These are phyloP conservation scores for Mortierella sp. DNA, from an alignment of 371 early-diverging fungal species.

Conservation along the genomic window DNA sequence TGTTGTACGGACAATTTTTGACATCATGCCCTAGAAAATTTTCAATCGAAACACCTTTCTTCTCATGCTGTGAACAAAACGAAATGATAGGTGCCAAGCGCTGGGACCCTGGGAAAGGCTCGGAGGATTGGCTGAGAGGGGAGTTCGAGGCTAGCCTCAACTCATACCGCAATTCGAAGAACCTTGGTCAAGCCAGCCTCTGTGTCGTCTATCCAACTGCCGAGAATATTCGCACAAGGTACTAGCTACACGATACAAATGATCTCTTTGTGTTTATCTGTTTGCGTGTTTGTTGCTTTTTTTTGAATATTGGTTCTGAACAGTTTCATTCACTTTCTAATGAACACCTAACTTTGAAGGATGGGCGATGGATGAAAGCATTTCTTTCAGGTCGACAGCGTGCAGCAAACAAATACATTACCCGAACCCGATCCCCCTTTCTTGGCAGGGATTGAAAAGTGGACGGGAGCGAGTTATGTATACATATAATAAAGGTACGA, in stretches of 20 bases:
- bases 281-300: no score
- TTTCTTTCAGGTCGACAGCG: slow-evolving; percentile 63
- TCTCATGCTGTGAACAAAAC: no score
- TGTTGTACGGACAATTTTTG: no score
- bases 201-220: slow-evolving; percentile 74
- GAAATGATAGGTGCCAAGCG: slow-evolving; percentile 71
- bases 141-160: slow-evolving; percentile 53
- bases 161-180: slow-evolving; percentile 35
- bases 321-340: background rate
- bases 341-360: slow-evolving; percentile 59
- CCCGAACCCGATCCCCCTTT: slow-evolving; percentile 60
- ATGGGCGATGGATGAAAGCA: slow-evolving; percentile 62
- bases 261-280: no score
- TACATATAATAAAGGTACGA: no score
- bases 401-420: slow-evolving; percentile 63
- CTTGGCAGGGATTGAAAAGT: slow-evolving; percentile 64
- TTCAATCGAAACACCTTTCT: background rate
- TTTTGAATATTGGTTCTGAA: no score
- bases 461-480: slow-evolving; percentile 71
- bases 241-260: no score
- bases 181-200: slow-evolving; percentile 44
- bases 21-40: no score
- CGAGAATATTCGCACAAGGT: slow-evolving; percentile 71
- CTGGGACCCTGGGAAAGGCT: slow-evolving; percentile 65
- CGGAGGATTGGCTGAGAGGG: slow-evolving; percentile 46